Base-by-base conservation (phyloP, 345 rosid genomes). In the Kernera saxatilis region DNA sequence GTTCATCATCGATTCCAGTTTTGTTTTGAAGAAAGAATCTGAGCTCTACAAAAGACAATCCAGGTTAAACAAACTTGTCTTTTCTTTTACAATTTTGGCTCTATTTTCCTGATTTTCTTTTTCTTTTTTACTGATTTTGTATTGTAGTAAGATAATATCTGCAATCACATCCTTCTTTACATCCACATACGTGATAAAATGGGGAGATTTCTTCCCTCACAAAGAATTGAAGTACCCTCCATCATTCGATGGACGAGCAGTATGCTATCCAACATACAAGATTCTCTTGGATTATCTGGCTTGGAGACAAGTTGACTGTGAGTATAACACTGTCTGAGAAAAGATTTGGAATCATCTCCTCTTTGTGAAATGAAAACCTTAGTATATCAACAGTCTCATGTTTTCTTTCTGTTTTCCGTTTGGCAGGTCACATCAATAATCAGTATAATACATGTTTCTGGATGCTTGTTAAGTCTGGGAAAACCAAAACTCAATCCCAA, bases 301-400 rank as follows among this genome's bases (percentile, higher is more conserved):
- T 5, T 91, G 97, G 97, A 86, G 99, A 78, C 98, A 94, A 85
- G 98, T 91, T 68, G 99, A 94, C 73, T 94, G 96, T 94, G 72
- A 89, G 99, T 84, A 18, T 25, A 49, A 26, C 41, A 23, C 21
- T 67, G 18, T 48, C 55, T 69, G n/a, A 35, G 2, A 39, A 55
- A 5, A 3, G 3, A 11, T 29, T 40, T 29, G 44, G 39, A 57
- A 35, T 52, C 14, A 6, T 12, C n/a, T 37, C 6, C 6, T 19
- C 13, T 18, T 49, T 62, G n/a, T 0, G 10, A 26, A 39, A 33
- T 51, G 15, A 65, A 65, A 23, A 19, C 46, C 48, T 21, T 21
- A 5, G 4, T 29, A 21, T 65, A 7, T 2, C n/a, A 55, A 12
- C 29, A 45, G 32, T 56, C 48, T 72, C 37, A 12, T 54, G 53